Evolutionary conservation across 2,329 filamentous ascomycete genomes (phyloP), one percentile per base, ranked within the genome.

Genomic region (Apiospora pterosperma): DNA sequence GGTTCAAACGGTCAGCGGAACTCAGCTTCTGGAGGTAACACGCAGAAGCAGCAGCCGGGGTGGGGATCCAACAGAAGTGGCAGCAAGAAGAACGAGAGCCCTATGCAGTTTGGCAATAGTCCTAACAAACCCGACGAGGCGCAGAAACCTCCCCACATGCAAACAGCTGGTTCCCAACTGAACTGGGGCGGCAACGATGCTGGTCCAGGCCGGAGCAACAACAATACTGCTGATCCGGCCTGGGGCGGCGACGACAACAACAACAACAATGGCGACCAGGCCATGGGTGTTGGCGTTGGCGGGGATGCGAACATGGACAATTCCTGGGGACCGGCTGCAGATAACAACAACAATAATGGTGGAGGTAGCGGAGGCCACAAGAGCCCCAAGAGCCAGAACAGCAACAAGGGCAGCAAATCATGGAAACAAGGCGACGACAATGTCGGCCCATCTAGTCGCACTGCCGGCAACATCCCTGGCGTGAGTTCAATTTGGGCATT

Each of bases 1-100:
- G 48, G 48, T 19, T 31, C 14, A 16, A 28, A 34, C 16, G 48
- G 48, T 11, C 48, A 55, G 16, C 48, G 19, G 4, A 55, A 55
- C 19, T 34, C 48, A 10, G 28, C 19, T 8, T 16, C 28, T 25
- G 48, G 28, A 55, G 34, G 48, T 4, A 55, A 55, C 10, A 28
- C 31, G 5, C 48, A 34, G 28, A 25, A 55, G 19, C 16, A 55
- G 7, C 28, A 28, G 10, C 11, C 42, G 19, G 23, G 25, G 19
- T 38, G 63, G 23, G 36, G 62, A 44, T 63, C 64, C 64, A 65
- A 67, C 28, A 8, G 19, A 55, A 62, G 66, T 14, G 61, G 52
- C 12, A 59, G 62, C 19, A 67, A 66, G 14, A 64, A 63, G 25
- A 66, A 65, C 16, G 59, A 62, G 11, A 12, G 59, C 38, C 14